A percentile compares a stretch with the other conserved stretches of the same genome.
Conservation (phyloP, 306 rosid genomes). For the Acacia melanoxylon region DNA sequence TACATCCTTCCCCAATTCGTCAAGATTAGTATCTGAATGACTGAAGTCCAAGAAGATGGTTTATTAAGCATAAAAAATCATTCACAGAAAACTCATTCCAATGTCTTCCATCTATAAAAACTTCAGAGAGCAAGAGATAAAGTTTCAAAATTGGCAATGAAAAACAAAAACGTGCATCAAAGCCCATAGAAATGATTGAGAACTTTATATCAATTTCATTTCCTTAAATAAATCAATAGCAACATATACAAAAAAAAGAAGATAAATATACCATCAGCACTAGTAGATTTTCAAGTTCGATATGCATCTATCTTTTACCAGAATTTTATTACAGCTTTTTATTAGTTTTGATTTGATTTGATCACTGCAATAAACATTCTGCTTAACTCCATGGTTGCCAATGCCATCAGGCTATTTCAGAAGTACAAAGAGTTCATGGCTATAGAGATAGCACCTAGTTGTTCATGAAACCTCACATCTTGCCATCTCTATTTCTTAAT, state of each 20-base stretch:
- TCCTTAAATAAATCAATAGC: neutral
- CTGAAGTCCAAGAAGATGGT: constrained; percentile 48
- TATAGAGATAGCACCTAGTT: constrained; percentile 20
- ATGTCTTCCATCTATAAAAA: constrained; percentile 14
- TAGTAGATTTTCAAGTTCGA: neutral
- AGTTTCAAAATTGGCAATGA: constrained; percentile 14
- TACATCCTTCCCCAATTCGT: constrained; percentile 76
- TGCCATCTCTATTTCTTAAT: constrained; percentile 1
- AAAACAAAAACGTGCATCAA: constrained; percentile 1
- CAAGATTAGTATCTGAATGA: constrained; percentile 86
- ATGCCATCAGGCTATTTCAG: constrained; percentile 2
- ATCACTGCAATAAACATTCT: neutral
- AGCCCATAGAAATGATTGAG: constrained; percentile 18
- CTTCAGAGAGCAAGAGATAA: neutral
- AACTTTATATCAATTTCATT: constrained; percentile 20
- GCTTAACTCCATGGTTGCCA: constrained; percentile 1
- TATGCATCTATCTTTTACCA: neutral
- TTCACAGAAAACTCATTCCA: constrained; percentile 11
- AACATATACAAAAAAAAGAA: constrained; percentile 11
- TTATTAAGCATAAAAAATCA: constrained; percentile 28
- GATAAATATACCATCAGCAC: constrained; percentile 7
- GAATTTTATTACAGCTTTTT: constrained; percentile 1
- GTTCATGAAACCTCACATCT: constrained; percentile 21
- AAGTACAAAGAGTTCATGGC: constrained; percentile 20
- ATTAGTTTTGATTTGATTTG: neutral